phyloP scores from a whole-genome alignment of 768 basidiomycete genomes.

The Xerocomus spinulosus region DNA sequence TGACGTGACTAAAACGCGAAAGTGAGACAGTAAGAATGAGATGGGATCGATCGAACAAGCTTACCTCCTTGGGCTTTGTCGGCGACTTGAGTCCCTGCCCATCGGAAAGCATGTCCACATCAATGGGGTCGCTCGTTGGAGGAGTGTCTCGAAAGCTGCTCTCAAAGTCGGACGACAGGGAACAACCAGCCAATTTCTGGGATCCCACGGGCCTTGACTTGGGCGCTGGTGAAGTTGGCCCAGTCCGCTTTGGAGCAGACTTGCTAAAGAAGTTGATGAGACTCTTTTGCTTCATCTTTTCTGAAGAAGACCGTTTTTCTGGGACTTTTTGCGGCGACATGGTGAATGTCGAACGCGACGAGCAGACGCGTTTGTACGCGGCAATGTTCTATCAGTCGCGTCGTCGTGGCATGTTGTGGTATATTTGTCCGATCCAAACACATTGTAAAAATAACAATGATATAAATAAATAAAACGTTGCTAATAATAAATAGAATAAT shows the following conservation, averaged over 20 bases:
- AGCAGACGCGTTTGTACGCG: background rate
- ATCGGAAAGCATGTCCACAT: conserved; percentile 66
- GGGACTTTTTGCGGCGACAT: conserved; percentile 17
- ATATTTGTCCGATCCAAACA: conserved; percentile 13
- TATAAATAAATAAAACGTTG: background rate
- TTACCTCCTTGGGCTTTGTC: conserved; percentile 31
- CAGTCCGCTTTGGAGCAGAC: conserved; percentile 30
- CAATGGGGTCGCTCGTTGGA: conserved; percentile 73
- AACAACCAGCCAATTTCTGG: conserved; percentile 35
- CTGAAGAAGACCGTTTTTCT: conserved; percentile 38
- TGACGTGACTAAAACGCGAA: conserved; percentile 31
- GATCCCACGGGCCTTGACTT: conserved; percentile 10
- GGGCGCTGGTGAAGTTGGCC: conserved; percentile 1
- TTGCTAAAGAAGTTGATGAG: conserved; percentile 64
- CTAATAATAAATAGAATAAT: background rate
- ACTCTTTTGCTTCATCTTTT: conserved; percentile 65
- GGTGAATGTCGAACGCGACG: conserved; percentile 11
- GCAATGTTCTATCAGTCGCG: background rate
- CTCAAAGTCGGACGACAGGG: conserved; percentile 44
- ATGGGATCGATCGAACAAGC: conserved; percentile 9
- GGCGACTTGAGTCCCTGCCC: conserved; percentile 39
- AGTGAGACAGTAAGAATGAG: background rate
- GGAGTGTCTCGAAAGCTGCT: conserved; percentile 55
- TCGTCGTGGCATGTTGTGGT: conserved; percentile 14
- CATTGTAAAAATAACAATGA: background rate